Conservation (phyloP, 2,329 filamentous ascomycete genomes). For the Helotiales sp. region DNA sequence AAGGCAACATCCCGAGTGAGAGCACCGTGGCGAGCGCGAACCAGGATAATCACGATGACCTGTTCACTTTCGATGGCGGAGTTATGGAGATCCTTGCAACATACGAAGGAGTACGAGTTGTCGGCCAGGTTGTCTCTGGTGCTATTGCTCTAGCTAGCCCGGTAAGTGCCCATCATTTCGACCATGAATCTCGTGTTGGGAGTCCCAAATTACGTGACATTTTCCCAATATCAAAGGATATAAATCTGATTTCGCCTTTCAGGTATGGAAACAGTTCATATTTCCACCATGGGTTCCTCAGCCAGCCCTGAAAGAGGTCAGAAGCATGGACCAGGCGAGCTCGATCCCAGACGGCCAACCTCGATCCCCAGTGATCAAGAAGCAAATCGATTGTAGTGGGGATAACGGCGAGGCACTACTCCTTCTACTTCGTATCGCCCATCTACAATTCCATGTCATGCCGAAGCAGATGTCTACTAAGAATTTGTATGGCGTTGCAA, state of each 20-base stretch:
- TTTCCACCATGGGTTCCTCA: too few species aligned
- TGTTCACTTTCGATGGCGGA: conserved; percentile 1
- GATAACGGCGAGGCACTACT: not conserved
- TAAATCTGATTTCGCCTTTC: too few species aligned
- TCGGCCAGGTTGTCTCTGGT: not conserved
- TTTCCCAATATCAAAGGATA: too few species aligned
- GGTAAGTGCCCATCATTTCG: too few species aligned
- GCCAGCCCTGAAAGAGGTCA: too few species aligned
- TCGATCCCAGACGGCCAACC: too few species aligned
- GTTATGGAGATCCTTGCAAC: not conserved
- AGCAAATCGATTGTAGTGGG: not conserved
- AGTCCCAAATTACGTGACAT: too few species aligned
- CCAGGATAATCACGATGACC: not conserved
- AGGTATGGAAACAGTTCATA: too few species aligned
- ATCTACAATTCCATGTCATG: not conserved
- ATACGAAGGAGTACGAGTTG: not conserved
- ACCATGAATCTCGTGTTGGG: too few species aligned
- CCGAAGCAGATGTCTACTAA: not conserved
- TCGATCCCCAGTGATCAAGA: too few species aligned
- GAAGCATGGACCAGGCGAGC: too few species aligned
- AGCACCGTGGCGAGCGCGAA: not conserved
- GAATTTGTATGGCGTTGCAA: not conserved
- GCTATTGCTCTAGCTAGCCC: not conserved
- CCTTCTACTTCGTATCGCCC: not conserved
- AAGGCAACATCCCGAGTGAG: not conserved